A percentile compares a stretch with the other conserved stretches of the same genome.
Conservation (phyloP, 2,329 filamentous ascomycete genomes). For the Tolypocladium inflatum region DNA sequence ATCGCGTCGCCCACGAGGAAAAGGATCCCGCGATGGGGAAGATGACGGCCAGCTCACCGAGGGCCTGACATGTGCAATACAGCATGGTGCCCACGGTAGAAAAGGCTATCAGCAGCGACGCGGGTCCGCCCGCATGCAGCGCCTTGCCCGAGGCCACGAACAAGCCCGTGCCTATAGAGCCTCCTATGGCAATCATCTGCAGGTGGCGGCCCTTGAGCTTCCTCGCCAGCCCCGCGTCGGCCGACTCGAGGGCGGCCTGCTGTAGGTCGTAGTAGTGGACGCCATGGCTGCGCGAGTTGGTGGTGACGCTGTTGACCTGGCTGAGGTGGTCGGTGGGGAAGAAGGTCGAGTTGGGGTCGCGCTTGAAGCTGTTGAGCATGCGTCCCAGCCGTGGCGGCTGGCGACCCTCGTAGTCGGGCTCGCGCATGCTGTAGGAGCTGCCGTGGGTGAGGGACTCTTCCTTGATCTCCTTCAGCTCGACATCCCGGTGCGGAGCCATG, state of each 20-base stretch:
- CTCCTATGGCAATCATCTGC: constrained; percentile 97
- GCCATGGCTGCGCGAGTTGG: constrained; percentile 13
- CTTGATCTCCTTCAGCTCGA: constrained; percentile 49
- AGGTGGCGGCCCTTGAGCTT: constrained; percentile 76
- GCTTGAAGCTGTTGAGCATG: constrained; percentile 53
- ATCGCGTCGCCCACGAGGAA: constrained; percentile 82
- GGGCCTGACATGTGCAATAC: constrained; percentile 82
- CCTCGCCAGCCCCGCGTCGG: constrained; percentile 64
- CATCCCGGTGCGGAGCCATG: constrained; percentile 31
- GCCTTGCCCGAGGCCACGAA: constrained; percentile 77
- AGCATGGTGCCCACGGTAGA: constrained; percentile 75
- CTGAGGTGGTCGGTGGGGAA: constrained; percentile 34
- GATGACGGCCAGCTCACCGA: constrained; percentile 83
- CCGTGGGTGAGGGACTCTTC: constrained; percentile 45
- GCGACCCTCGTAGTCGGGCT: constrained; percentile 33
- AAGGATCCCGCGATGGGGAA: constrained; percentile 92
- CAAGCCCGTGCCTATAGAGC: constrained; percentile 81
- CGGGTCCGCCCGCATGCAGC: constrained; percentile 64
- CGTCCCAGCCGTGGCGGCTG: constrained; percentile 26
- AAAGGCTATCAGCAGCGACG: constrained; percentile 70
- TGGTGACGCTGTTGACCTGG: constrained; percentile 18
- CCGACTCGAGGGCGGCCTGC: constrained; percentile 60
- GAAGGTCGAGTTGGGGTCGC: constrained; percentile 43
- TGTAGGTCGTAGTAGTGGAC: constrained; percentile 46
- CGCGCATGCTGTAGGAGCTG: constrained; percentile 42